phyloP scores from a whole-genome alignment of 1,139 yeast genomes.

The Suhomyces atakaporum region DNA sequence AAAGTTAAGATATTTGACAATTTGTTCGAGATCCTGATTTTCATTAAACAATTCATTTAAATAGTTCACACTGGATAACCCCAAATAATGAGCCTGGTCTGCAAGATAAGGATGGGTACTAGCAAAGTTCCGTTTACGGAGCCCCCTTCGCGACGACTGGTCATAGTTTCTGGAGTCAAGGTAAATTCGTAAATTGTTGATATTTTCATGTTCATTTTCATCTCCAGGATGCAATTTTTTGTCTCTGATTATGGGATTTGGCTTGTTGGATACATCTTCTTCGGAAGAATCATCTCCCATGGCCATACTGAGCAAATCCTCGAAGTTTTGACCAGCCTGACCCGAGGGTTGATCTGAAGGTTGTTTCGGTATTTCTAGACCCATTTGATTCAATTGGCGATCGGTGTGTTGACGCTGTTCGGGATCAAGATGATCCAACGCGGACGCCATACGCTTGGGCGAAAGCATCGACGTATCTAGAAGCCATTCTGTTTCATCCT shows the following conservation, averaged over 20 bases:
- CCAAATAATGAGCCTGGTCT: slow-evolving; percentile 51
- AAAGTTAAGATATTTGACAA: slow-evolving; percentile 39
- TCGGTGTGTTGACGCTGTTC: slow-evolving; percentile 8
- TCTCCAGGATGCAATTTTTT: background rate
- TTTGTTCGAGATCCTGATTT: slow-evolving; percentile 36
- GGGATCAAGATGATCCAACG: slow-evolving; percentile 9
- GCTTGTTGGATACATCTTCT: too few relatives aligned
- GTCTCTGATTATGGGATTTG: background rate
- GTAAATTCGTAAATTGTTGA: slow-evolving; percentile 17
- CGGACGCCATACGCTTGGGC: slow-evolving; percentile 13
- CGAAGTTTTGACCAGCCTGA: too few relatives aligned
- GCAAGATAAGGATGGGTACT: slow-evolving; percentile 51
- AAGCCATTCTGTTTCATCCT: slow-evolving; percentile 15
- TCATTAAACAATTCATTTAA: slow-evolving; percentile 40
- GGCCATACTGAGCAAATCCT: slow-evolving; percentile 4
- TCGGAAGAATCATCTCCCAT: slow-evolving; percentile 2
- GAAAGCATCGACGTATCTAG: slow-evolving; percentile 15
- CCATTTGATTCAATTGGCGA: background rate
- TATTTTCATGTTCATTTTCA: slow-evolving; percentile 15
- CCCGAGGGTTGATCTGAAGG: too few relatives aligned
- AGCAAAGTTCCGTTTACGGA: slow-evolving; percentile 47
- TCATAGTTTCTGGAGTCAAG: slow-evolving; percentile 19
- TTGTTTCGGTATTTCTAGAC: background rate
- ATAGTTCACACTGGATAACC: slow-evolving; percentile 36
- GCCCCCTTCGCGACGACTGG: slow-evolving; percentile 29